These are phyloP conservation scores for Setaria viridis DNA, from an alignment of 202 grass and related monocot genomes.

Conservation along the genomic window DNA sequence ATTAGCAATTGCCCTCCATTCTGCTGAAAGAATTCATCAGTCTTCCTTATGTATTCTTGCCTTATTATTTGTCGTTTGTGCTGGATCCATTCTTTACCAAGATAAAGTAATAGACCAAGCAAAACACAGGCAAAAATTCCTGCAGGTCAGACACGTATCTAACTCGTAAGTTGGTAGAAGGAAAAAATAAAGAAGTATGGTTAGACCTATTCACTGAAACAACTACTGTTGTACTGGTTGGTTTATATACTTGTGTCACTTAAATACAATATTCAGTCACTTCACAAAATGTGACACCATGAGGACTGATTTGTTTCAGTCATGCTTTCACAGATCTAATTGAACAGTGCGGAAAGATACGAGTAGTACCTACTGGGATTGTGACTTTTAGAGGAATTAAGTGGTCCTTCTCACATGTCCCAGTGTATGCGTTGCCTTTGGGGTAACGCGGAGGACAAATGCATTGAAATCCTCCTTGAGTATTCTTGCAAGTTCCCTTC, in stretches of 20 bases:
- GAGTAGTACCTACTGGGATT: background rate
- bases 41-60: slow-evolving; percentile 16
- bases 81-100: slow-evolving; percentile 15
- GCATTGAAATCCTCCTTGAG: background rate
- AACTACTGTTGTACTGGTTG: too few relatives aligned
- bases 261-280: too few relatives aligned
- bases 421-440: background rate
- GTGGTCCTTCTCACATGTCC: background rate
- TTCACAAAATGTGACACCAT: too few relatives aligned
- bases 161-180: background rate
- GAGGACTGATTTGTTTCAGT: too few relatives aligned
- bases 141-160: background rate
- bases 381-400: background rate
- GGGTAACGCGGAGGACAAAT: background rate
- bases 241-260: too few relatives aligned
- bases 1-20: slow-evolving; percentile 43
- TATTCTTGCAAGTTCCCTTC: slow-evolving; percentile 18
- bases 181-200: background rate
- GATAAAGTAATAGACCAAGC: background rate
- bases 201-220: background rate
- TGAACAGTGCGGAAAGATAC: too few relatives aligned
- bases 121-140: background rate
- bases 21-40: slow-evolving; percentile 32
- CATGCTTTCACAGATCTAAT: too few relatives aligned
- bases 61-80: background rate